Evolutionary conservation across 192 early-diverging fungal species (phyloP).

Genomic region (Gonapodya prolifera): DNA sequence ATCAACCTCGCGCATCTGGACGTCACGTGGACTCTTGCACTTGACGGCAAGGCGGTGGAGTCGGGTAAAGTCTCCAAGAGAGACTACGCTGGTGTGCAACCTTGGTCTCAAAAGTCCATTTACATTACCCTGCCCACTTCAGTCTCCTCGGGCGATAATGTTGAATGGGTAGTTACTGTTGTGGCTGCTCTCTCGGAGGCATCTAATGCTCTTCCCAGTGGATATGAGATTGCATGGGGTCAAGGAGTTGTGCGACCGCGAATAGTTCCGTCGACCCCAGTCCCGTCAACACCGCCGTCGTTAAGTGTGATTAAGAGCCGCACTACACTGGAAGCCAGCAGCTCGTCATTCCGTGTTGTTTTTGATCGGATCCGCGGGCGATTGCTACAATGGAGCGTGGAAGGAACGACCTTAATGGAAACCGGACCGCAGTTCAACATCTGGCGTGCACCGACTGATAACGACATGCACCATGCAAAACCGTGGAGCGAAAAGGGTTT

Average conservation of each 20-base stretch:
- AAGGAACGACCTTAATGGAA: neutral
- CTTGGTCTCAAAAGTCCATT: neutral
- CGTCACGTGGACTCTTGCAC: neutral
- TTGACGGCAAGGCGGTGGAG: neutral
- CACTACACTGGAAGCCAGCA: neutral
- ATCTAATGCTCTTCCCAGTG: neutral
- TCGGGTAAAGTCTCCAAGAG: neutral
- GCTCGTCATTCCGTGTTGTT: neutral
- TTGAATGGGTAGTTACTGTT: neutral
- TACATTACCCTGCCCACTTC: neutral
- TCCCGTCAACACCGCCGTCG: neutral
- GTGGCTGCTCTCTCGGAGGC: neutral
- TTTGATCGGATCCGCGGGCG: neutral
- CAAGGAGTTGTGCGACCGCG: neutral
- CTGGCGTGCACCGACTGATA: conserved; percentile 1
- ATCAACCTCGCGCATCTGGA: neutral
- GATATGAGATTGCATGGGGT: neutral
- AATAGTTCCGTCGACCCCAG: neutral
- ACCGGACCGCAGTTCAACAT: neutral
- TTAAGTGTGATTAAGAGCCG: neutral
- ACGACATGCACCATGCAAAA: neutral
- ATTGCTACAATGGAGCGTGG: neutral
- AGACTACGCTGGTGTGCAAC: neutral
- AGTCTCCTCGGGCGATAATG: neutral
- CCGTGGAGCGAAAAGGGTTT: neutral